Evolutionary conservation across 495 filamentous ascomycete genomes (phyloP).

Genomic region (Xylaria curta): DNA sequence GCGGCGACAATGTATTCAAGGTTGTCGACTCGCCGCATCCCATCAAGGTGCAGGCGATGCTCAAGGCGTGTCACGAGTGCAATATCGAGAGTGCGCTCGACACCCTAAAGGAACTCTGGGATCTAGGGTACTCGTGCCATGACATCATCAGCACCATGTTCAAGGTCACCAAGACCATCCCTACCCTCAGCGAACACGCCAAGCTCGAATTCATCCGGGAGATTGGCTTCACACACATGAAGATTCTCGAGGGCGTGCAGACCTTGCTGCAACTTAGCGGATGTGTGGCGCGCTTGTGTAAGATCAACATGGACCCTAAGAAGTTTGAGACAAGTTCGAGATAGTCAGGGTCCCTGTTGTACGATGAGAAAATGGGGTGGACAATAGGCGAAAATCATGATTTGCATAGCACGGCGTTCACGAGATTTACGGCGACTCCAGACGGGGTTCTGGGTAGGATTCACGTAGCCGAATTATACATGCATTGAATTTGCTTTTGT

Average conservation of each 20-base stretch:
- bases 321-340: slow-evolving; percentile 69
- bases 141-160: slow-evolving; percentile 99
- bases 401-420: slow-evolving; percentile 30
- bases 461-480: slow-evolving; percentile 36
- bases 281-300: slow-evolving; percentile 86
- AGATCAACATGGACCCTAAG: slow-evolving; percentile 92
- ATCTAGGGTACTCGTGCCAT: slow-evolving; percentile 90
- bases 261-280: slow-evolving; percentile 92
- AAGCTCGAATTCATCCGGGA: slow-evolving; percentile 97
- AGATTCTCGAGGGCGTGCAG: slow-evolving; percentile 94
- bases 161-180: slow-evolving; percentile 93
- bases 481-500: slow-evolving; percentile 8
- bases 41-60: slow-evolving; percentile 97
- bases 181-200: slow-evolving; percentile 86
- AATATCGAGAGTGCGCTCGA: slow-evolving; percentile 88
- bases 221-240: slow-evolving; percentile 99
- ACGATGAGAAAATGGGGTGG: slow-evolving; percentile 29
- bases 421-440: slow-evolving; percentile 11
- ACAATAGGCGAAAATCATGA: slow-evolving; percentile 17
- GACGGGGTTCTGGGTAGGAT: slow-evolving; percentile 23
- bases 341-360: slow-evolving; percentile 29
- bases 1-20: slow-evolving; percentile 96
- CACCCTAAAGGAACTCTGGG: slow-evolving; percentile 89
- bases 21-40: slow-evolving; percentile 97
- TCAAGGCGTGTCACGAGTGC: slow-evolving; percentile 94